A percentile compares a stretch with the other conserved stretches of the same genome.
Evolutionary conservation across 306 rosid species (phyloP).

Genomic region (Ormosia emarginata): DNA sequence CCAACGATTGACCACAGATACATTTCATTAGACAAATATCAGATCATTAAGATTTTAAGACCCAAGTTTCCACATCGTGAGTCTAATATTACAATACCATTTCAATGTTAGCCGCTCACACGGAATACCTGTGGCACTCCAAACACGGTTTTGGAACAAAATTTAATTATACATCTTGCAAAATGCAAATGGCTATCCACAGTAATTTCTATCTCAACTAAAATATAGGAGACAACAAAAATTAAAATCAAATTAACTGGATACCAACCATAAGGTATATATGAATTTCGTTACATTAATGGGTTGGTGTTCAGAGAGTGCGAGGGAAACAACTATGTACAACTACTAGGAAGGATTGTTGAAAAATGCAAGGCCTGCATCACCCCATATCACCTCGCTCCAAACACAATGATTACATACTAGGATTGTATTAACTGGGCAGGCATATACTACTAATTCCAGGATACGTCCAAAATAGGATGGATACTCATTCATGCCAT

Average conservation of each 20-base stretch:
- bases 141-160: background rate
- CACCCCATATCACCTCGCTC: slow-evolving; percentile 26
- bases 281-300: slow-evolving; percentile 46
- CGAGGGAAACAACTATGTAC: slow-evolving; percentile 32
- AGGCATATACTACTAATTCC: slow-evolving; percentile 34
- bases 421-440: slow-evolving; percentile 23
- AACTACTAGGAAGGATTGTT: slow-evolving; percentile 28
- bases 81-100: background rate
- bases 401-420: slow-evolving; percentile 30
- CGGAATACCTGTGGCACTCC: background rate
- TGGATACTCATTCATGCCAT: slow-evolving; percentile 30
- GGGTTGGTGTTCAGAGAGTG: slow-evolving; percentile 1
- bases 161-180: background rate
- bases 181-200: background rate
- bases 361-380: slow-evolving; percentile 20
- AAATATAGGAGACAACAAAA: background rate
- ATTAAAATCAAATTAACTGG: slow-evolving; percentile 4
- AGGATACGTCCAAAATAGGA: slow-evolving; percentile 50
- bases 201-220: slow-evolving; percentile 8
- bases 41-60: background rate
- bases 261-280: slow-evolving; percentile 26
- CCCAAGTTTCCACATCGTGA: background rate
- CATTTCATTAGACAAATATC: background rate
- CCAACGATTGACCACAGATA: background rate
- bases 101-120: background rate